Evolutionary conservation across 2,329 filamentous ascomycete genomes (phyloP).

Genomic region (Sporothrix luriei): DNA sequence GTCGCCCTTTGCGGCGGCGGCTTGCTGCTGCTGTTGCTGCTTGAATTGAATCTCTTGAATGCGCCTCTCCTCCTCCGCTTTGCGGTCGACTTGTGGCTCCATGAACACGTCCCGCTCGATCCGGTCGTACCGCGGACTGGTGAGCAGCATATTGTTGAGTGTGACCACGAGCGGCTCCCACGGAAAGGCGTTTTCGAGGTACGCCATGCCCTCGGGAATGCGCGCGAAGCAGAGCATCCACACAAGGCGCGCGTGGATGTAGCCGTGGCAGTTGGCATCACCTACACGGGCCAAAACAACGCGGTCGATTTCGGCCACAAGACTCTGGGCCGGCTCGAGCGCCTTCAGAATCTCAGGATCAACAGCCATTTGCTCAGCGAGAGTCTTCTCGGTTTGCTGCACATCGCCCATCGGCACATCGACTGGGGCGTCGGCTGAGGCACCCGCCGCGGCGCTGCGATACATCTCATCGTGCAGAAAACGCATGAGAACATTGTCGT

Average conservation of each 20-base stretch:
- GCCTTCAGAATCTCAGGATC: neutral
- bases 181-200: slow-evolving; percentile 48
- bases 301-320: slow-evolving; percentile 51
- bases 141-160: slow-evolving; percentile 45
- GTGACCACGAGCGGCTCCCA: slow-evolving; percentile 46
- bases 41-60: neutral
- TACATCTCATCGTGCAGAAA: slow-evolving; percentile 30
- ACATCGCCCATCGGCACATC: neutral
- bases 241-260: slow-evolving; percentile 63
- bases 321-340: neutral
- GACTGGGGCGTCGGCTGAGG: neutral
- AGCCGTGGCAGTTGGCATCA: slow-evolving; percentile 63
- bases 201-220: slow-evolving; percentile 48
- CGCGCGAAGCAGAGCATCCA: slow-evolving; percentile 57
- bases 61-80: slow-evolving; percentile 4
- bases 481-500: slow-evolving; percentile 52
- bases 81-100: slow-evolving; percentile 4
- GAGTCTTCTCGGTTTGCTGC: neutral
- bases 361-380: no score
- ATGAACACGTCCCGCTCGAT: slow-evolving; percentile 51
- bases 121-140: slow-evolving; percentile 40
- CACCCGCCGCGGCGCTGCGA: slow-evolving; percentile 34
- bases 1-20: neutral
- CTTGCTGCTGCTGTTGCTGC: neutral
- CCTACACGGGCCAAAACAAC: slow-evolving; percentile 56